phyloP scores from a whole-genome alignment of 768 basidiomycete species.

The Leccinum obscurum region DNA sequence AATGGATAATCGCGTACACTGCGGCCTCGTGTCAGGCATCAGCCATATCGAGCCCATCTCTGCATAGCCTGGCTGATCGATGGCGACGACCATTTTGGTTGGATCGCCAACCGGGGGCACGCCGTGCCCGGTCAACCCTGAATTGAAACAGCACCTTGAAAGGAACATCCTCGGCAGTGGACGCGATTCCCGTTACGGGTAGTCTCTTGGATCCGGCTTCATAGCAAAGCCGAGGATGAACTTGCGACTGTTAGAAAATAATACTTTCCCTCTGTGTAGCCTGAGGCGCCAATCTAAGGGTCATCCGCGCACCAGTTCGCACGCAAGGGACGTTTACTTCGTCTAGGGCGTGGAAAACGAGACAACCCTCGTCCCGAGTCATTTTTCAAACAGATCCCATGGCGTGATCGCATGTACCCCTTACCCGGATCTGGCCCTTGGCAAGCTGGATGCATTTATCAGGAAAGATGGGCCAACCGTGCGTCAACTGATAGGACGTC shows the following conservation, averaged over 20 bases:
- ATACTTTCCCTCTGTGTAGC: not conserved
- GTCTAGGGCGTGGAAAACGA: conserved; percentile 31
- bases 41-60: conserved; percentile 36
- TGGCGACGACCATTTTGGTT: not conserved
- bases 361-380: conserved; percentile 48
- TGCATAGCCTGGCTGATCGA: conserved; percentile 10
- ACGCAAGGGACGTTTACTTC: not conserved
- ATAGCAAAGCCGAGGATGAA: not conserved
- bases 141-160: not conserved
- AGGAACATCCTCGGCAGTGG: not conserved
- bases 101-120: not conserved
- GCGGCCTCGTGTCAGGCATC: conserved; percentile 28
- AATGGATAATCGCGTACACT: conserved; percentile 19
- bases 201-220: not conserved
- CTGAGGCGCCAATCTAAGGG: not conserved
- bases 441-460: conserved; percentile 28
- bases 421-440: not conserved
- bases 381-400: conserved; percentile 47
- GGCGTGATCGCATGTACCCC: conserved; percentile 10
- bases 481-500: not conserved
- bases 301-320: not conserved
- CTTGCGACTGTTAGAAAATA: not conserved
- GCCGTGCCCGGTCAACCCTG: not conserved
- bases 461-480: conserved; percentile 29
- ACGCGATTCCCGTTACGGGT: not conserved